Evolutionary conservation across 31 red algal species (phyloP), one percentile per base, ranked within the genome.

Genomic region (Bonnemaisonia californica): DNA sequence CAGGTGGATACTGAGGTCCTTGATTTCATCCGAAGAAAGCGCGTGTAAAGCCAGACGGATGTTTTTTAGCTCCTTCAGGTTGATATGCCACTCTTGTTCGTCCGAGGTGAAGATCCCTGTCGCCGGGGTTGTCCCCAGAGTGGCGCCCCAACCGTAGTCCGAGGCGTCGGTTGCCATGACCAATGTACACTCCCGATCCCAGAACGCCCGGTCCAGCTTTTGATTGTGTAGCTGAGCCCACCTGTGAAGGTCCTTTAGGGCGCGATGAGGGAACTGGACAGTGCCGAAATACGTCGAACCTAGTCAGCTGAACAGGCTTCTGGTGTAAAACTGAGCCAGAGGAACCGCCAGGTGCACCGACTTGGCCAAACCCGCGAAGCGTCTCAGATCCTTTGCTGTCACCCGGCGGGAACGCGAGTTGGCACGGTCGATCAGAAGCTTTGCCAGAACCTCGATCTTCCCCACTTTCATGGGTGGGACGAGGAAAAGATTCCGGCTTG

Each of bases 251-350:
- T 67, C 62, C 27, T 67, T 67, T 18, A 36, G 29, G 3, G 62
- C 62, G 7, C 30, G 29, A 30, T 67, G 29, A 2, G 21, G 21
- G 19, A 33, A 1, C 4, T 3, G 3, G 2, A 67, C 62, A n/a
- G 26, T 30, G 21, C 30, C 35, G 3, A 30, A n/a, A 30, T 67
- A 3, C 21, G 62, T 33, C 7, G 21, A 21, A 3, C 5, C 2
- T 33, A 67, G 35, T 1, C 30, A 3, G 2, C 19, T 21, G 62
- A 31, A 67, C 19, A 67, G 62, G n/a, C n/a, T n/a, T 30, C 62
- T 30, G 3, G 62, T 67, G 33, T 4, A 67, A 28, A 67, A 67
- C 29, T 67, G 62, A n/a, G 27, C 62, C 1, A 67, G 62, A 4
- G 22, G 62, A 21, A 67, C 62, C 29, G 62, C 62, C 3, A 67